Evolutionary conservation across 768 basidiomycete species (phyloP), one percentile per base, ranked within the genome.

Genomic region (Chalciporus piperatus): DNA sequence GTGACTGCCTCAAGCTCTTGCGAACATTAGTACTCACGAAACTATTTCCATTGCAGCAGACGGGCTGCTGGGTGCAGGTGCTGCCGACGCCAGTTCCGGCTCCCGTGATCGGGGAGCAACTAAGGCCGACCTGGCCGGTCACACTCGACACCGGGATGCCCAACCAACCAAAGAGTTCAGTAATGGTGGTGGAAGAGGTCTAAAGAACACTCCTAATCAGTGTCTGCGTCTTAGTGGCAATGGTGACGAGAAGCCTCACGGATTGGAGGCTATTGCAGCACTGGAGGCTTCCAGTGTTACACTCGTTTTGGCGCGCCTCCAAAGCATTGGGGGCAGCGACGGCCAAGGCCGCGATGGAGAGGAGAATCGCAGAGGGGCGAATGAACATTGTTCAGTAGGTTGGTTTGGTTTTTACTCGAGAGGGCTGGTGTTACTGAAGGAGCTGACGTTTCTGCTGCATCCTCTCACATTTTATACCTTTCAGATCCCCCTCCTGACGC

Each of bases 11-110:
- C 35, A 6, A 37, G 5, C 35, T 37, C 5, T 16, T 37, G 35
- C 10, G 16, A 37, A 16, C 10, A 14, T 22, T 4, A 22, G 6
- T n/a, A 27, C 62, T 54, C 13, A 63, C 62, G 10, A 43, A 55
- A 3, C 7, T 23, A 4, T 63, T 50, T 2, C 39, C 41, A 6
- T 25, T 51, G 48, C 62, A 63, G 17, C 62, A 63, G 27, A 62
- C 56, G 0, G 62, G 17, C 37, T 65, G 45, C 23, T 48, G 33
- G 11, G 33, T 28, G 35, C 62, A 64, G 1, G 17, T 1, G 2
- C 51, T 32, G 4, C 50, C 57, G 0, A 12, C 44, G 8, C 50
- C 62, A 0, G 12, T 2, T 0, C 47, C 45, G 1, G 25, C 2
- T 0, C 4, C 32, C 2, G 37, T 46, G 37, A 51, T n/a, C 0